Evolutionary conservation across 1,284 basidiomycete genomes (phyloP).

Genomic region (Leccinum solheimii): DNA sequence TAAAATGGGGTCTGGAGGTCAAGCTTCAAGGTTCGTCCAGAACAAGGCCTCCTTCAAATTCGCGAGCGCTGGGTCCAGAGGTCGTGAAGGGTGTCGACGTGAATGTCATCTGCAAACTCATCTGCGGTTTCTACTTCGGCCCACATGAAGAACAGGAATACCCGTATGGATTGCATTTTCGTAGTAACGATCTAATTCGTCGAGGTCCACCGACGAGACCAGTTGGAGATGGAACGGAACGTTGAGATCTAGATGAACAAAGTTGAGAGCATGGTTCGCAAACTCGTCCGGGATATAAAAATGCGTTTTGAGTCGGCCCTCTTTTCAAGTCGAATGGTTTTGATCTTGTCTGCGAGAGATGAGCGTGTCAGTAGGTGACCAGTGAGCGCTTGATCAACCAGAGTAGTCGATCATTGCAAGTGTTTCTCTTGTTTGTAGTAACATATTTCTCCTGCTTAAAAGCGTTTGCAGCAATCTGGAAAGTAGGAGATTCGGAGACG

Average conservation of each 20-base stretch:
- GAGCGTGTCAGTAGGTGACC: not conserved
- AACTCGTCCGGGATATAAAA: not conserved
- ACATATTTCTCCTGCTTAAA: not conserved
- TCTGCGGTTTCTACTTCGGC: conserved; percentile 93
- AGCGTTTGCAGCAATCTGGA: not conserved
- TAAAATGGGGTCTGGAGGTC: conserved; percentile 91
- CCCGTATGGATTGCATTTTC: not conserved
- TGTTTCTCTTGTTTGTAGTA: not conserved
- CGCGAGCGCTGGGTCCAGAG: conserved; percentile 91
- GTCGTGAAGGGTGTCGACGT: conserved; percentile 87
- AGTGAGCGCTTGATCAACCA: not conserved
- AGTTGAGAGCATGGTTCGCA: not conserved
- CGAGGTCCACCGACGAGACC: not conserved
- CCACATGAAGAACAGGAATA: conserved; percentile 76
- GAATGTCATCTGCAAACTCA: conserved; percentile 94
- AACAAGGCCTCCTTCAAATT: conserved; percentile 86
- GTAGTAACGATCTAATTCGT: not conserved
- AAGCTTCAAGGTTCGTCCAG: conserved; percentile 80
- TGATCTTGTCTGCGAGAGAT: not conserved
- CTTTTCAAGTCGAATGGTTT: not conserved
- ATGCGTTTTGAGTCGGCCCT: not conserved
- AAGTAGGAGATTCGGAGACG: not conserved
- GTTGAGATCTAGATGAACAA: no score
- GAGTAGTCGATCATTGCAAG: not conserved
- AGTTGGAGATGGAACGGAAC: no score